phyloP scores from a whole-genome alignment of 495 filamentous ascomycete species.

The Aspergillus homomorphus region DNA sequence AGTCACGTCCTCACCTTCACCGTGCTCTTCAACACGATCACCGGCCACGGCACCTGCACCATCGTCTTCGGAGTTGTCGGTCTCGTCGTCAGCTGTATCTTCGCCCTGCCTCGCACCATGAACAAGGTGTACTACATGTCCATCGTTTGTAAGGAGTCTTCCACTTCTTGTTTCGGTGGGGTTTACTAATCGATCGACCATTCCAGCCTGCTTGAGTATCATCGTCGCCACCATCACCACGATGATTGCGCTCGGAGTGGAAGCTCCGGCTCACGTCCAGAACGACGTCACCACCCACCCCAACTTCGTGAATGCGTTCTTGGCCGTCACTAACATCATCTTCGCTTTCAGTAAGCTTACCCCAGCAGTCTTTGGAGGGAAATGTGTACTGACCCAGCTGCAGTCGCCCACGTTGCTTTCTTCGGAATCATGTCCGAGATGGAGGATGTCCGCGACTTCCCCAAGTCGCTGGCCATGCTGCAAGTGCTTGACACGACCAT shows the following conservation, averaged over 20 bases:
- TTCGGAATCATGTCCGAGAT: constrained; percentile 75
- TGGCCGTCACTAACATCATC: constrained; percentile 35
- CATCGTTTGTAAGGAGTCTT: constrained; percentile 42
- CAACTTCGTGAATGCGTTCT: constrained; percentile 27
- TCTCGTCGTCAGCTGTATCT: constrained; percentile 56
- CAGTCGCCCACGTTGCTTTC: constrained; percentile 61
- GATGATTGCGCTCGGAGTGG: constrained; percentile 61
- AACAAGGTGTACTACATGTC: constrained; percentile 58
- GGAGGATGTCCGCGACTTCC: constrained; percentile 61
- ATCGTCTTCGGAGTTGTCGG: constrained; percentile 65
- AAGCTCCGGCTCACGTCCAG: constrained; percentile 20
- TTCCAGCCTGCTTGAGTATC: constrained; percentile 57
- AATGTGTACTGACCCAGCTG: not conserved
- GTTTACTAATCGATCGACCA: not conserved
- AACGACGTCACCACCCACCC: constrained; percentile 21
- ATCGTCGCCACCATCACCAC: constrained; percentile 64
- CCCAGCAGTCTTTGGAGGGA: not conserved
- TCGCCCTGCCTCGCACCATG: constrained; percentile 65
- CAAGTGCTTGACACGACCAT: constrained; percentile 61
- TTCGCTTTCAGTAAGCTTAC: constrained; percentile 33
- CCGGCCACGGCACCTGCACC: constrained; percentile 62
- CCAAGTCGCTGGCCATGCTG: constrained; percentile 59
- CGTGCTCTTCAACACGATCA: constrained; percentile 65
- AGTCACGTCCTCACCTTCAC: constrained; percentile 67
- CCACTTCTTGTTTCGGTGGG: not conserved